Evolutionary conservation across 768 basidiomycete species (phyloP), one percentile per base, ranked within the genome.

Genomic region (Leccinum fibrillosum): DNA sequence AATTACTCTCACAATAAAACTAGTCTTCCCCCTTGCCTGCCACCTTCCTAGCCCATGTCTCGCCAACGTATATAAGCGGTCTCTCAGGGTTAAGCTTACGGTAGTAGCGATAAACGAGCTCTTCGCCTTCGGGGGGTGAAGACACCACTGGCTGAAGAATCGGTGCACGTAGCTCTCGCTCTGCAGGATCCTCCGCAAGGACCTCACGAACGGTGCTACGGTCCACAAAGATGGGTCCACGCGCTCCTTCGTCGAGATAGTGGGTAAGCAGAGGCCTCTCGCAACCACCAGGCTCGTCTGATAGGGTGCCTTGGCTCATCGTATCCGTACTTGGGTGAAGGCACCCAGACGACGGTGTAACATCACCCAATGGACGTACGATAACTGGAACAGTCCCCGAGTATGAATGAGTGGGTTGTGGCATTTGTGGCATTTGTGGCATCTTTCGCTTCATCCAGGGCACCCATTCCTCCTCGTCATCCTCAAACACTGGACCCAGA

Each of bases 161-260:
- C 11, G 55, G 57, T 19, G 63, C 54, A 17, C 42, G 52, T 3
- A 26, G 8, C 13, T 51, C 39, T 17, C 57, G 54, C 45, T 56
- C 62, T n/a, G 39, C 55, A 25, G 47, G 49, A 19, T 34, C 37
- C 45, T 53, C 21, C 5, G 19, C 11, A 8, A 25, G 62, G 13
- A 59, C 26, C n/a, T 56, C 57, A 4, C 10, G 17, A 10, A 60
- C 23, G 2, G 25, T 19, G 6, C 23, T 21, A 6, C 8, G 6
- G 11, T 60, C 52, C 23, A 64, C 53, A 32, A 64, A 64, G 15
- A 12, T 26, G n/a, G 63, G 63, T 13, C 39, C 39, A 35, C 58
- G 50, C 9, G 63, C 37, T 19, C 56, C 47, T 8, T 53, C 42
- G 13, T 26, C 28, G 5, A 64, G 63, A 26, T 64, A 64, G 35